These are phyloP conservation scores for Fusarium tupiense DNA, from an alignment of 2,329 filamentous ascomycete species.

Conservation along the genomic window DNA sequence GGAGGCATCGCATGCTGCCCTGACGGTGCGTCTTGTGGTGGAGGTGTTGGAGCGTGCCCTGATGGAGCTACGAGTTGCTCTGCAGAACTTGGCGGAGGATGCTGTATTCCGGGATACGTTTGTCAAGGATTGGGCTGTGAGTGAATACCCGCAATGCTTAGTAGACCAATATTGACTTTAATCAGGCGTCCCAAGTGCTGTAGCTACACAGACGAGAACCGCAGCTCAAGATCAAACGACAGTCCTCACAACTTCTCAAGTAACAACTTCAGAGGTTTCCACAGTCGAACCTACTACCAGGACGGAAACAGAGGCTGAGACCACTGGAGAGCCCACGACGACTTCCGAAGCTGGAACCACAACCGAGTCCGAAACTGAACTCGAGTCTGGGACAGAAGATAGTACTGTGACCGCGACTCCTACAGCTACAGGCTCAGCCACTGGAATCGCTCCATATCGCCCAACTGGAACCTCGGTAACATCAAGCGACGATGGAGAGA, in stretches of 20 bases:
- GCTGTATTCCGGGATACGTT: constrained; percentile 76
- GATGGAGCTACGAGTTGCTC: constrained; percentile 72
- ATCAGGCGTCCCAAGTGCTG: constrained; percentile 48
- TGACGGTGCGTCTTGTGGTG: constrained; percentile 69
- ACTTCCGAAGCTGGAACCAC: not conserved
- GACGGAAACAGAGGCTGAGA: constrained; percentile 47
- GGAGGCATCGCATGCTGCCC: constrained; percentile 82
- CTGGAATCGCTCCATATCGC: constrained; percentile 58
- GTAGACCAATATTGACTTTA: constrained; percentile 6
- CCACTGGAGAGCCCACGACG: constrained; percentile 31
- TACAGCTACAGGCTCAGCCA: constrained; percentile 49
- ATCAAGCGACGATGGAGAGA: constrained; percentile 47
- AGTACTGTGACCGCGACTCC: constrained; percentile 26
- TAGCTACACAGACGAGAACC: constrained; percentile 40
- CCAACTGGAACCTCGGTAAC: constrained; percentile 53
- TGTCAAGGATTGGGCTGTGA: constrained; percentile 78
- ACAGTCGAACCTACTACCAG: constrained; percentile 50
- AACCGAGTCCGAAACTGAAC: not conserved
- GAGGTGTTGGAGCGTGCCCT: constrained; percentile 69
- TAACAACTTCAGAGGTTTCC: constrained; percentile 49
- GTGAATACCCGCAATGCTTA: constrained; percentile 40
- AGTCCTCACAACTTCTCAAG: constrained; percentile 51
- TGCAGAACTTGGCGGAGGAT: constrained; percentile 74
- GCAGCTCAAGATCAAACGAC: constrained; percentile 26
- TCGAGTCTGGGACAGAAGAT: not conserved